phyloP scores from a whole-genome alignment of 1,139 yeast species.

The Zygosaccharomyces pseudobailii region DNA sequence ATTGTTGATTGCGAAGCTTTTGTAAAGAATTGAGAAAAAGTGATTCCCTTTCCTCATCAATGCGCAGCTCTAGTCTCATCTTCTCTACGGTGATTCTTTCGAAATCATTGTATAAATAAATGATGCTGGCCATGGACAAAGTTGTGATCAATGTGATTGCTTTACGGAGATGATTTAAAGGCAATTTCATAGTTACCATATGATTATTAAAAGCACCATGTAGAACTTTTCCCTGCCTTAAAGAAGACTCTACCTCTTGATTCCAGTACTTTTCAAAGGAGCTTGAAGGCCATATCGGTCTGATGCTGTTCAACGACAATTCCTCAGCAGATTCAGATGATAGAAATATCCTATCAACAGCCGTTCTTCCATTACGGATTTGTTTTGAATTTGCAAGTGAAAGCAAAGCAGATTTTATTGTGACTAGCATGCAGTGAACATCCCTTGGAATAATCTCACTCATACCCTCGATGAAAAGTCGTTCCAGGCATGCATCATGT shows the following conservation, averaged over 20 bases:
- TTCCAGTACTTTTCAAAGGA: conserved; percentile 7
- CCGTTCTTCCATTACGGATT: neutral
- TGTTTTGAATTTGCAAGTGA: neutral
- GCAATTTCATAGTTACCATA: conserved; percentile 16
- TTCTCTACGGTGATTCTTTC: conserved; percentile 7
- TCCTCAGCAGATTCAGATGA: conserved; percentile 1
- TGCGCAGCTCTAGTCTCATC: conserved; percentile 6
- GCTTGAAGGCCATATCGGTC: conserved; percentile 8
- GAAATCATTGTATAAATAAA: conserved; percentile 16
- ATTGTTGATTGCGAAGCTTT: conserved; percentile 2
- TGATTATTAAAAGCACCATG: conserved; percentile 12
- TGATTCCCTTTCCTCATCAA: neutral
- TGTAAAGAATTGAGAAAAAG: neutral
- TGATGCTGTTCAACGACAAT: neutral
- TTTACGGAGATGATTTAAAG: conserved; percentile 9
- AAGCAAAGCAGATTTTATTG: neutral
- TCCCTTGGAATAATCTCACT: conserved; percentile 1
- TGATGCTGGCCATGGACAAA: conserved; percentile 17
- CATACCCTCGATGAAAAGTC: conserved; percentile 5
- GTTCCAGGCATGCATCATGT: conserved; percentile 7
- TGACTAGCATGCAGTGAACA: neutral
- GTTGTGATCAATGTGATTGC: conserved; percentile 11
- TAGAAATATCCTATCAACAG: conserved; percentile 1
- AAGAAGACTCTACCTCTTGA: neutral
- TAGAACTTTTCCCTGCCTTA: conserved; percentile 1